Conservation (phyloP, 345 rosid species). For the Psidium guajava region DNA sequence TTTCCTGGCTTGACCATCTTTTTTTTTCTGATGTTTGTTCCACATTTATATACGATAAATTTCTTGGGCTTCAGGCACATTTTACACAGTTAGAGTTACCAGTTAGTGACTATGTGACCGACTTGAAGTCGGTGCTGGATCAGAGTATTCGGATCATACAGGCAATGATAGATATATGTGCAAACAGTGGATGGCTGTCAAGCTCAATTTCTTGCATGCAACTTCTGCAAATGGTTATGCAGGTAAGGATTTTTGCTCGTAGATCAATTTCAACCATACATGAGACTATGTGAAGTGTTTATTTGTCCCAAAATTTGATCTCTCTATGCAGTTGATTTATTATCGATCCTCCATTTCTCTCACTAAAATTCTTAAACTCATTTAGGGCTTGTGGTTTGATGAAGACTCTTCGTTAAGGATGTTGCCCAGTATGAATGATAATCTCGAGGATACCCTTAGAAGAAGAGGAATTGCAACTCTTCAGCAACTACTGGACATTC, state of each 20-base stretch:
- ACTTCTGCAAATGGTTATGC: conserved; percentile 97
- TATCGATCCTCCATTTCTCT: background rate
- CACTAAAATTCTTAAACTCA: background rate
- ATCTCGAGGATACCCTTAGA: conserved; percentile 35
- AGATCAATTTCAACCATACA: background rate
- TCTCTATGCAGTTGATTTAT: background rate
- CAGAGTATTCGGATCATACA: conserved; percentile 97
- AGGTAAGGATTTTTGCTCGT: conserved; percentile 33
- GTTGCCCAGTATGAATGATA: conserved; percentile 82
- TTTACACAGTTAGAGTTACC: conserved; percentile 83
- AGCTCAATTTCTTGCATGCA: conserved; percentile 91
- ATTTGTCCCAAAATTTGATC: background rate
- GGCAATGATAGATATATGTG: conserved; percentile 97
- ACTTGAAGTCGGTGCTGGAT: conserved; percentile 91
- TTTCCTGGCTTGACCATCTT: background rate
- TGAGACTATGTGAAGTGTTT: background rate
- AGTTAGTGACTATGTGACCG: conserved; percentile 84
- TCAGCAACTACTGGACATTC: conserved; percentile 64
- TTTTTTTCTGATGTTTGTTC: background rate
- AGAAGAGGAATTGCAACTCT: conserved; percentile 45
- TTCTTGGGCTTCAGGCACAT: conserved; percentile 54
- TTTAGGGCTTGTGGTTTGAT: conserved; percentile 86
- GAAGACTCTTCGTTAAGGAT: conserved; percentile 69
- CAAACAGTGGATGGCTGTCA: conserved; percentile 96
- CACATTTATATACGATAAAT: background rate